Conservation (phyloP, 495 filamentous ascomycete genomes). For the Filosporella fistucella region DNA sequence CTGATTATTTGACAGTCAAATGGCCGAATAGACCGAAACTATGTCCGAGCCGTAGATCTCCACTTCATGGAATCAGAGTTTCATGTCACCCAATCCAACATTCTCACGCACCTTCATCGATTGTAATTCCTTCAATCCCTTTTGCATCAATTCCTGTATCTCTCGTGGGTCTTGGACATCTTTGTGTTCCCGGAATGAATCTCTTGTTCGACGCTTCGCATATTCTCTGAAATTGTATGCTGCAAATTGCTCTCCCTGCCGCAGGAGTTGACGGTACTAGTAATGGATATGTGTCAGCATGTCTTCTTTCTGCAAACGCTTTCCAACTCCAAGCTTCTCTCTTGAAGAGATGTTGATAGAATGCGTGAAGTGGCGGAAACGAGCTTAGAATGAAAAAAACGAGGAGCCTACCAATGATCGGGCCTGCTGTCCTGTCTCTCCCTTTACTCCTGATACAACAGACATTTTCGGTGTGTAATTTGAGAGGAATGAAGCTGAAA, state of each 20-base stretch:
- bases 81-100: not conserved
- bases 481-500: not conserved
- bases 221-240: slow-evolving; percentile 98
- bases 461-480: slow-evolving; percentile 36
- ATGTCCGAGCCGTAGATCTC: not conserved
- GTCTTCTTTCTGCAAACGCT: not conserved
- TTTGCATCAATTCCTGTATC: slow-evolving; percentile 86
- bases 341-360: too few relatives aligned
- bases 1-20: not conserved
- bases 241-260: slow-evolving; percentile 81
- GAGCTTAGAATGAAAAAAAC: not conserved
- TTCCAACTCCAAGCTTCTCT: not conserved
- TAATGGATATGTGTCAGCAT: not conserved
- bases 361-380: slow-evolving; percentile 1
- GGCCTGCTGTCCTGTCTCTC: slow-evolving; percentile 64
- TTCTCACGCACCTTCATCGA: slow-evolving; percentile 76
- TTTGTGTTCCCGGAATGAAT: slow-evolving; percentile 81
- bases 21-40: slow-evolving; percentile 1
- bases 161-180: slow-evolving; percentile 61
- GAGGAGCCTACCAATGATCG: slow-evolving; percentile 35
- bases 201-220: slow-evolving; percentile 79
- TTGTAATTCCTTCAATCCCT: slow-evolving; percentile 81
- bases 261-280: slow-evolving; percentile 88
- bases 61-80: not conserved
- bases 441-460: slow-evolving; percentile 43